phyloP scores from a whole-genome alignment of 2,329 filamentous ascomycete genomes.

The Ophiostoma australiae region DNA sequence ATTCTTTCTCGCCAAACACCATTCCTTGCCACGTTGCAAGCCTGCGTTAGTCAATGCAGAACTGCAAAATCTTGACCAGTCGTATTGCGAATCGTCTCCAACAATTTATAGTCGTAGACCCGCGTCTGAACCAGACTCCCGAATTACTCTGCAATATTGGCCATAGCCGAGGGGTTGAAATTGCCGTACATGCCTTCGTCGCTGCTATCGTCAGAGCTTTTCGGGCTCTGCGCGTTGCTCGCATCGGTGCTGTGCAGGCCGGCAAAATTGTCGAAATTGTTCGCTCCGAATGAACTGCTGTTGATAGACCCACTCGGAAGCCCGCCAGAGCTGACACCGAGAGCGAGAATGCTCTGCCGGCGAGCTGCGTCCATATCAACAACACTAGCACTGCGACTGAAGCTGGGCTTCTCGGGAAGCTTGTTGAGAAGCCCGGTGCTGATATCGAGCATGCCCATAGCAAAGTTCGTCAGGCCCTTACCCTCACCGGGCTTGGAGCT shows the following conservation, averaged over 20 bases:
- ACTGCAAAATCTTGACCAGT: neutral
- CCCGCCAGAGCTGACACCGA: constrained; percentile 15
- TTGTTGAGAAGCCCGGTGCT: constrained; percentile 64
- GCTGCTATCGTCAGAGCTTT: constrained; percentile 46
- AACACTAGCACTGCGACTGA: constrained; percentile 52
- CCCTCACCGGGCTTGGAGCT: constrained; percentile 65
- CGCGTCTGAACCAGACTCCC: neutral
- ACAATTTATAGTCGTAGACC: constrained; percentile 1
- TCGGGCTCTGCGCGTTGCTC: constrained; percentile 50
- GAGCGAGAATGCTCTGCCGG: constrained; percentile 13
- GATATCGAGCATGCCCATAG: constrained; percentile 73
- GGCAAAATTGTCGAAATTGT: constrained; percentile 37
- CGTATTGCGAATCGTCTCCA: neutral
- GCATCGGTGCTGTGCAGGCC: constrained; percentile 45
- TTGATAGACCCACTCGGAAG: constrained; percentile 31
- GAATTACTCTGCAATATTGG: constrained; percentile 28
- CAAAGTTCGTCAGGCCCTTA: constrained; percentile 59
- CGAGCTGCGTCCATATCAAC: constrained; percentile 35
- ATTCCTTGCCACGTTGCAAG: neutral
- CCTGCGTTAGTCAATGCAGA: neutral
- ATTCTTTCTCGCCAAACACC: neutral
- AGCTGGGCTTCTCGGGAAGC: constrained; percentile 64
- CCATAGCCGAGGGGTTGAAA: constrained; percentile 33
- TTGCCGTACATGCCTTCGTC: constrained; percentile 54
- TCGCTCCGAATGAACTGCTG: constrained; percentile 21